Evolutionary conservation across 192 early-diverging fungal genomes (phyloP), one percentile per base, ranked within the genome.

Genomic region (Backusella australiensis): DNA sequence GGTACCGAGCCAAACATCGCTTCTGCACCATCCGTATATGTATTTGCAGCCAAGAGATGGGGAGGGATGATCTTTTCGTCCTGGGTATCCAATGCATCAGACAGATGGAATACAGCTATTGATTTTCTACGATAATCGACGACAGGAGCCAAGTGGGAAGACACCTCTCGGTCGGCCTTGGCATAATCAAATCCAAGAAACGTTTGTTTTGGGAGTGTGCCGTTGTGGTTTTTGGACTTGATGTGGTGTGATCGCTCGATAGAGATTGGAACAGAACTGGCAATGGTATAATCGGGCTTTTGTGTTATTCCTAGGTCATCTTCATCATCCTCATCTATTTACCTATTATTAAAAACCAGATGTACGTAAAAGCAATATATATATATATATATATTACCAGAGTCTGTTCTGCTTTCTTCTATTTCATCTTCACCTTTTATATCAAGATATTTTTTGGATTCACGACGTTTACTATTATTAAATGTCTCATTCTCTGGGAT

Each of bases 1-100:
- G 75, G 75, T 52, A 76, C 67, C 0, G 75, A 46, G 19, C 75
- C 75, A 69, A 76, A 76, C 65, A 69, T 12, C 3, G 26, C 39
- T 69, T 76, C 39, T 34, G 59, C 34, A 36, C 49, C 56, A 49
- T 74, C 73, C 7, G 44, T 76, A 44, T 49, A 71, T 46, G 75
- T 76, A 19, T 46, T 69, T 23, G 36, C 66, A 21, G 11, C 39
- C 19, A 76, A 34, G 19, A 69, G 21, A 59, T 76, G 66, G 17
- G 75, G 75, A 19, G 75, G 75, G 38, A 67, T 44, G 8, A 36
- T 35, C 9, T 59, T 59, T 59, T 59, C 56, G 23, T 21, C 21
- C 17, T 38, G 67, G 36, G 67, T 69, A 69, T 69, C 35, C 34
- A 21, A 12, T 38, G 21, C 14, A 41, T 38, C 34, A 67, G 66